Percentiles rank a stretch among this genome's conserved stretches.
Conservation (phyloP, 192 early-diverging fungal species). For the Backusella mclennaniae region DNA sequence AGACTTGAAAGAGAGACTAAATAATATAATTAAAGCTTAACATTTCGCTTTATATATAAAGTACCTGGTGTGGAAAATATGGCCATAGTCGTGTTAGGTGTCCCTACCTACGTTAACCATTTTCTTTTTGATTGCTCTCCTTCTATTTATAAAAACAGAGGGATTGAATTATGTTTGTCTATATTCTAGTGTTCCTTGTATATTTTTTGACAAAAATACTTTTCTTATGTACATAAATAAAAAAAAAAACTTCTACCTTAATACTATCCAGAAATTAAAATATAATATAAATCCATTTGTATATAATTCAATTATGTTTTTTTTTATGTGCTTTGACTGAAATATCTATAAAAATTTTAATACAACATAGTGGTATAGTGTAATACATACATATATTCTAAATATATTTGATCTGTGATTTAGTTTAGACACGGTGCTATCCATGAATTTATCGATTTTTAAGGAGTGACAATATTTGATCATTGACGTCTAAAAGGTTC, state of each 20-base stretch:
- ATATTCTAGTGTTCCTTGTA: not conserved
- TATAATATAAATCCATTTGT: not conserved
- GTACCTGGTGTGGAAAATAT: constrained; percentile 6
- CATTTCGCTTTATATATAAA: not conserved
- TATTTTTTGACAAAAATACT: not conserved
- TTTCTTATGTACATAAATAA: not conserved
- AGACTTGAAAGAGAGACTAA: not conserved
- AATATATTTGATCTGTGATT: not conserved
- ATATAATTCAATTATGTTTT: not conserved
- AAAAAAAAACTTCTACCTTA: not conserved
- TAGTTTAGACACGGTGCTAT: not conserved
- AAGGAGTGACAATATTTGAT: not conserved
- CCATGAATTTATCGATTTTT: not conserved
- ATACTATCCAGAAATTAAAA: not conserved
- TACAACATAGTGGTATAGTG: not conserved
- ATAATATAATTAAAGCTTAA: not conserved
- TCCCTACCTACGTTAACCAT: not conserved
- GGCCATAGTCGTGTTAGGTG: not conserved
- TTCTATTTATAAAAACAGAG: not conserved
- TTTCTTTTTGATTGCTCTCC: not conserved
- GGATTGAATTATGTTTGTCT: not conserved
- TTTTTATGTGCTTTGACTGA: not conserved
- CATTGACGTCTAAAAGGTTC: not conserved
- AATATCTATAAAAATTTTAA: not conserved
- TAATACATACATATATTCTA: not conserved